These are phyloP conservation scores for Dryadomyces sulphureus DNA, from an alignment of 2,329 filamentous ascomycete species.

Conservation along the genomic window DNA sequence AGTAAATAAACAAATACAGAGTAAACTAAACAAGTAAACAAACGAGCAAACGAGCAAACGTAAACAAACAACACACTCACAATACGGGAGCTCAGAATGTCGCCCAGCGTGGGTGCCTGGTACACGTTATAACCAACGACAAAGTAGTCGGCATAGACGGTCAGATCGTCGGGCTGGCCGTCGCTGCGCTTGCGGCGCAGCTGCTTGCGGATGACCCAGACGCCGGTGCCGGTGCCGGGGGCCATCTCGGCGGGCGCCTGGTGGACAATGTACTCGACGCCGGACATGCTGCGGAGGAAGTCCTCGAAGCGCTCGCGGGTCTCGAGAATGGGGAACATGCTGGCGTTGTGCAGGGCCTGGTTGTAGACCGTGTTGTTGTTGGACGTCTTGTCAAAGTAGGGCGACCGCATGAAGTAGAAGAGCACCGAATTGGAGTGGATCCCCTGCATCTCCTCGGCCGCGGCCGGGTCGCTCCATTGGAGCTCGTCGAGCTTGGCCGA, in stretches of 20 bases:
- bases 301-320: slow-evolving; percentile 50
- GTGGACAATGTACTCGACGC: slow-evolving; percentile 51
- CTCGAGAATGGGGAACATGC: slow-evolving; percentile 40
- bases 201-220: slow-evolving; percentile 59
- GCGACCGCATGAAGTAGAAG: slow-evolving; percentile 53
- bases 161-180: slow-evolving; percentile 34
- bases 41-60: neutral
- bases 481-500: slow-evolving; percentile 44
- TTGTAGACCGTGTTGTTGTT: slow-evolving; percentile 50
- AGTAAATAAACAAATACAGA: slow-evolving; percentile 1
- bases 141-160: slow-evolving; percentile 45
- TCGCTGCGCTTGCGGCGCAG: slow-evolving; percentile 40
- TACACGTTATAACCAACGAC: slow-evolving; percentile 53
- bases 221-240: slow-evolving; percentile 44
- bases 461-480: slow-evolving; percentile 44
- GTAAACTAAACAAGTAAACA: slow-evolving; percentile 8
- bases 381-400: slow-evolving; percentile 52
- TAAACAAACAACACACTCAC: slow-evolving; percentile 22
- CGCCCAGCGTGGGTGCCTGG: slow-evolving; percentile 46
- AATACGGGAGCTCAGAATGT: slow-evolving; percentile 43
- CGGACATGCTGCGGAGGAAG: slow-evolving; percentile 47
- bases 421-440: slow-evolving; percentile 51
- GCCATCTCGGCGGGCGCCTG: slow-evolving; percentile 49
- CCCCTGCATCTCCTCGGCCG: slow-evolving; percentile 32
- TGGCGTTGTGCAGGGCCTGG: slow-evolving; percentile 46